A percentile compares a stretch with the other conserved stretches of the same genome.
phyloP scores from a whole-genome alignment of 2,329 filamentous ascomycete genomes.

The Cladophialophora exuberans region DNA sequence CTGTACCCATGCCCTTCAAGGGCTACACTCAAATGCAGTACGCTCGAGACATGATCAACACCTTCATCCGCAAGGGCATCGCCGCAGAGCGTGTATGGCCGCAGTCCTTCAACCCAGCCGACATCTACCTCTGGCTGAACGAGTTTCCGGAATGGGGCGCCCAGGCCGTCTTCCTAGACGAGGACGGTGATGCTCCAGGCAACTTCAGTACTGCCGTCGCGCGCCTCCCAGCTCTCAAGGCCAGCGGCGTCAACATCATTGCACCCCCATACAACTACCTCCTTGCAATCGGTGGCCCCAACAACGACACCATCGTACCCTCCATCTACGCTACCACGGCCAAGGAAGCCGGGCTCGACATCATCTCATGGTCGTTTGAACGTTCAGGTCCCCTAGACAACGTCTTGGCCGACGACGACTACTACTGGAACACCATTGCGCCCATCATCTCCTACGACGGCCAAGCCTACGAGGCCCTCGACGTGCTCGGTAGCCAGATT shows the following conservation, averaged over 20 bases:
- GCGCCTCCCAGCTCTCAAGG: conserved; percentile 59
- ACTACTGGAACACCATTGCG: conserved; percentile 56
- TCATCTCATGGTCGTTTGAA: conserved; percentile 72
- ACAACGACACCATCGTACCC: conserved; percentile 58
- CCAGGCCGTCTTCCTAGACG: conserved; percentile 68
- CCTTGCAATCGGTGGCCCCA: conserved; percentile 54
- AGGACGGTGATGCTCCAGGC: conserved; percentile 58
- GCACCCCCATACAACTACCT: conserved; percentile 67
- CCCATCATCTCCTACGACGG: conserved; percentile 64
- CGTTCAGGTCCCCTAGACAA: conserved; percentile 63
- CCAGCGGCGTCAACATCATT: conserved; percentile 64
- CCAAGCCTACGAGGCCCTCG: conserved; percentile 67
- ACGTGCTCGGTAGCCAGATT: conserved; percentile 65
- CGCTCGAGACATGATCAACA: conserved; percentile 67
- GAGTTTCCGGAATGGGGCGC: conserved; percentile 62
- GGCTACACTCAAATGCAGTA: conserved; percentile 68
- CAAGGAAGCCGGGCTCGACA: conserved; percentile 63
- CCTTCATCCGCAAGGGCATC: conserved; percentile 59
- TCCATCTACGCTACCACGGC: conserved; percentile 65
- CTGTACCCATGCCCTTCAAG: conserved; percentile 71
- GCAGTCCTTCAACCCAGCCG: conserved; percentile 68
- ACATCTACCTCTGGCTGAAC: conserved; percentile 69
- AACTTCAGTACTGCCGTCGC: conserved; percentile 59
- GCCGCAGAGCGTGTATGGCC: conserved; percentile 59
- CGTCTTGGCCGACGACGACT: conserved; percentile 52